A percentile compares a stretch with the other conserved stretches of the same genome.
Evolutionary conservation across 2,329 filamentous ascomycete species (phyloP).

Genomic region (Decorospora gaudefroyi): DNA sequence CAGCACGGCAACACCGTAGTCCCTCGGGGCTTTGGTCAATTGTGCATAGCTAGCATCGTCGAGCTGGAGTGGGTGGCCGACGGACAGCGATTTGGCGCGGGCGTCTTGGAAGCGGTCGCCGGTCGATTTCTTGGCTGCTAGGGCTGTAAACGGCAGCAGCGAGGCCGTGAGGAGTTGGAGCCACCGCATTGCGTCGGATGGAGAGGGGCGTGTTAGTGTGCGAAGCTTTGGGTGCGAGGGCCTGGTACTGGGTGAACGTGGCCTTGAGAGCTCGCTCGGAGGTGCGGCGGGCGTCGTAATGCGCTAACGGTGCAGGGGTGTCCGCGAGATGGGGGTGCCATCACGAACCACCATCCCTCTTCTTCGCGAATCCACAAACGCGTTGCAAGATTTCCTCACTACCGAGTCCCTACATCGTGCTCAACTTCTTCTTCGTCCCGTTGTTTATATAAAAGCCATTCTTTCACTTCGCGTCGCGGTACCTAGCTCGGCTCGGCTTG

Average conservation of each 20-base stretch:
- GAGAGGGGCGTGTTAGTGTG: conserved; percentile 21
- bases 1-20: conserved; percentile 81
- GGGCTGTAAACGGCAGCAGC: conserved; percentile 63
- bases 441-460: not conserved
- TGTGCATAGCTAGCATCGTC: conserved; percentile 75
- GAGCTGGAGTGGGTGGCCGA: conserved; percentile 71
- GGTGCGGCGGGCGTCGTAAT: conserved; percentile 39
- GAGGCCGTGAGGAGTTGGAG: conserved; percentile 65
- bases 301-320: conserved; percentile 29
- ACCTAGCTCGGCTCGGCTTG: not conserved
- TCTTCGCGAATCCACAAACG: too few relatives aligned
- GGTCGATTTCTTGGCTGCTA: conserved; percentile 67
- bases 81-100: conserved; percentile 67
- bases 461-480: not conserved
- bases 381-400: too few relatives aligned
- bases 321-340: conserved; percentile 2
- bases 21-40: conserved; percentile 75
- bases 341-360: conserved; percentile 1
- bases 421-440: not conserved
- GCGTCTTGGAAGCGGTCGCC: conserved; percentile 72
- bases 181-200: conserved; percentile 64
- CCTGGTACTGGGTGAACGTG: conserved; percentile 40
- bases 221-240: conserved; percentile 27
- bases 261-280: conserved; percentile 32
- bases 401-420: too few relatives aligned